Conservation (phyloP, 192 early-diverging fungal species). For the Rhizoclosmatium globosum region DNA sequence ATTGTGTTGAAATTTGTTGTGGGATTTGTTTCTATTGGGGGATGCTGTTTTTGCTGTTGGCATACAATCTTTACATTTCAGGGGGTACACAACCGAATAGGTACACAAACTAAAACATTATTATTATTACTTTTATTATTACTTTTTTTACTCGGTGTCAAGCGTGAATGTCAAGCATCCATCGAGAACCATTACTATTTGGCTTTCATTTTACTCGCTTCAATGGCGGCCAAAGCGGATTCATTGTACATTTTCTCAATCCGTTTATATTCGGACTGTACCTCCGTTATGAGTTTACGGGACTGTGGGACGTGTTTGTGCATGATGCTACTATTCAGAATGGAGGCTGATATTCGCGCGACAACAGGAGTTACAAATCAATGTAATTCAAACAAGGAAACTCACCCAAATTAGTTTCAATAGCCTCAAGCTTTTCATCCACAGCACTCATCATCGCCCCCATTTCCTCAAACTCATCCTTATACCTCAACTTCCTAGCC, state of each 20-base stretch:
- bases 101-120: neutral
- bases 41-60: no score
- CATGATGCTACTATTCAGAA: slow-evolving; percentile 28
- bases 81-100: no score
- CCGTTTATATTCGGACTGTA: slow-evolving; percentile 48
- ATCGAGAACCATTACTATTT: neutral
- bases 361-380: neutral
- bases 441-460: slow-evolving; percentile 46
- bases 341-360: slow-evolving; percentile 1
- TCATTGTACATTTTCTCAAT: slow-evolving; percentile 49
- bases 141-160: neutral
- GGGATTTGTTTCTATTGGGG: neutral
- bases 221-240: slow-evolving; percentile 36
- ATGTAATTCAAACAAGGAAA: neutral
- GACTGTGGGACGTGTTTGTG: slow-evolving; percentile 42
- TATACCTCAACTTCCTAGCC: slow-evolving; percentile 19
- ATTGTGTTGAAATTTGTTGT: neutral
- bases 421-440: slow-evolving; percentile 40
- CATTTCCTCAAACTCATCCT: slow-evolving; percentile 58
- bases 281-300: slow-evolving; percentile 44
- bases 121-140: neutral
- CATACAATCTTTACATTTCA: neutral
- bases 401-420: slow-evolving; percentile 55
- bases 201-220: slow-evolving; percentile 13
- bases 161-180: neutral